Percentiles rank a stretch among this genome's conserved stretches.
These are phyloP conservation scores for Nemania sp. DNA, from an alignment of 2,329 filamentous ascomycete genomes.

Conservation along the genomic window DNA sequence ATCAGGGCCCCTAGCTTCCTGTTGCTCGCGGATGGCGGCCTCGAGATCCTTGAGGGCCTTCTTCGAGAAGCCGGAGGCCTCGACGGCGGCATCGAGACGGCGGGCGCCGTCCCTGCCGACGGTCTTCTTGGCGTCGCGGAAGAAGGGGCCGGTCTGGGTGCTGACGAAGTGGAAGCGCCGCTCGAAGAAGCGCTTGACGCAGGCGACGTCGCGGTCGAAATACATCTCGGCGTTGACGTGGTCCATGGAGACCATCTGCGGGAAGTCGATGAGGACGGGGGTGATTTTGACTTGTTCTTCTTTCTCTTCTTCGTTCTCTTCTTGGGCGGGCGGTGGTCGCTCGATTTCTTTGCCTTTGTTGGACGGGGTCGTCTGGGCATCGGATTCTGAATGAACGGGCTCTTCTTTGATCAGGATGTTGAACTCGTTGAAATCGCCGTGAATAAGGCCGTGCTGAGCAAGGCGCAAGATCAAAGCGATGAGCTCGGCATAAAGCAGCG, in stretches of 20 bases:
- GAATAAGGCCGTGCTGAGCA: slow-evolving; percentile 85
- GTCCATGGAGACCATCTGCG: slow-evolving; percentile 96
- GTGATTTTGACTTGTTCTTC: slow-evolving; percentile 49
- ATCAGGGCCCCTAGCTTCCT: slow-evolving; percentile 48
- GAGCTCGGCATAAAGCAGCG: slow-evolving; percentile 85
- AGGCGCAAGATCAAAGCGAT: slow-evolving; percentile 84
- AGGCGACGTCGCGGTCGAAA: slow-evolving; percentile 93
- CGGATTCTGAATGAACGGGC: slow-evolving; percentile 19
- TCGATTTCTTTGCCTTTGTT: slow-evolving; percentile 25
- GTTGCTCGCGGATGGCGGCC: slow-evolving; percentile 81
- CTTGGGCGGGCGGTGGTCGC: background rate
- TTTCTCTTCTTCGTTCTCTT: background rate
- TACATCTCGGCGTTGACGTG: slow-evolving; percentile 95
- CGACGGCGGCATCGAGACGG: slow-evolving; percentile 83
- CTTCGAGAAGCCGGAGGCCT: slow-evolving; percentile 92
- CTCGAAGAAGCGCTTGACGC: slow-evolving; percentile 92
- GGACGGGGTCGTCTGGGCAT: slow-evolving; percentile 41
- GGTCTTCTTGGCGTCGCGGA: slow-evolving; percentile 77
- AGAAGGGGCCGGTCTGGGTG: slow-evolving; percentile 82
- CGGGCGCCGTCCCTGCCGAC: slow-evolving; percentile 66
- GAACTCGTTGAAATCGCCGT: slow-evolving; percentile 99
- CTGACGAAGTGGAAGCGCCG: slow-evolving; percentile 85
- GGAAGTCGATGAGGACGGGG: slow-evolving; percentile 94
- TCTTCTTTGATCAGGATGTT: slow-evolving; percentile 92
- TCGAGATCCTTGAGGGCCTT: slow-evolving; percentile 97